Percentiles rank a stretch among this genome's conserved stretches.
These are phyloP conservation scores for Cryptosporidium baileyi DNA, from an alignment of 169 alveolate genomes.

Conservation along the genomic window DNA sequence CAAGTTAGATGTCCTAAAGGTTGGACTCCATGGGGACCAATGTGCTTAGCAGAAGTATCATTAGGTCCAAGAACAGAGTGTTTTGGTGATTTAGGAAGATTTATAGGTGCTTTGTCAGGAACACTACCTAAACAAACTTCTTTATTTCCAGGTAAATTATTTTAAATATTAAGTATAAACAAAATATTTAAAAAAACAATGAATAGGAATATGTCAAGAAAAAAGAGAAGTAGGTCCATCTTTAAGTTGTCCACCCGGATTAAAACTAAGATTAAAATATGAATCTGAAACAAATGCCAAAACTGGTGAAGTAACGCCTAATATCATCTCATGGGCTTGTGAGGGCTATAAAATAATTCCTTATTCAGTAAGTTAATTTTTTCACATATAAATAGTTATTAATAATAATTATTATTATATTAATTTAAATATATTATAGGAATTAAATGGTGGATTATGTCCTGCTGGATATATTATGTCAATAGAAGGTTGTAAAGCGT, in stretches of 20 bases:
- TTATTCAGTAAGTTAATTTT: slow-evolving; percentile 45
- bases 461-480: slow-evolving; percentile 54
- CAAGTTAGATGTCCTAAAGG: slow-evolving; percentile 69
- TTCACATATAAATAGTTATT: not conserved
- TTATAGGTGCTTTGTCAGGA: slow-evolving; percentile 38
- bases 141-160: slow-evolving; percentile 45
- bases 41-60: slow-evolving; percentile 51
- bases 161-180: not conserved
- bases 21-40: slow-evolving; percentile 69
- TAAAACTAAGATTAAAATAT: slow-evolving; percentile 44
- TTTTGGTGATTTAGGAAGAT: slow-evolving; percentile 50
- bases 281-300: slow-evolving; percentile 55
- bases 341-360: slow-evolving; percentile 61
- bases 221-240: slow-evolving; percentile 58
- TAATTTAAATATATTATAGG: not conserved
- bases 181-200: not conserved
- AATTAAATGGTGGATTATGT: slow-evolving; percentile 55
- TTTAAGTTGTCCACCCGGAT: slow-evolving; percentile 40
- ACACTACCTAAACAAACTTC: slow-evolving; percentile 30
- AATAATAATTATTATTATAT: not conserved
- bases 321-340: slow-evolving; percentile 61
- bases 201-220: slow-evolving; percentile 47
- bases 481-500: slow-evolving; percentile 67
- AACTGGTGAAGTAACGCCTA: slow-evolving; percentile 59
- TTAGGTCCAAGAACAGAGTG: slow-evolving; percentile 65